Evolutionary conservation across 164 flowering plant genomes (phyloP).

Genomic region (Sextonia rubra): DNA sequence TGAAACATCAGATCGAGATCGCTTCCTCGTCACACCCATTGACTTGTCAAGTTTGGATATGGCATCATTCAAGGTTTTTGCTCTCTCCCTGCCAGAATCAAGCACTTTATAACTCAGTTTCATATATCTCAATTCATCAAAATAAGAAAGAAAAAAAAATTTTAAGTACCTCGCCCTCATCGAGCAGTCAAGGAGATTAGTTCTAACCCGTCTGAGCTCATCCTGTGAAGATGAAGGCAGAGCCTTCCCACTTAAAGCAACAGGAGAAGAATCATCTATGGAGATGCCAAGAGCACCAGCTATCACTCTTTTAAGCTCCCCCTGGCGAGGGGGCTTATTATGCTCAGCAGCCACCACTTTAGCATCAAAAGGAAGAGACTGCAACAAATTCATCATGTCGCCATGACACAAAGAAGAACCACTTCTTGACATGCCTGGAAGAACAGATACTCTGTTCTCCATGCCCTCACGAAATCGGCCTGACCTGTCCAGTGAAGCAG

Average conservation of each 20-base stretch:
- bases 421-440: slow-evolving; percentile 34
- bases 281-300: slow-evolving; percentile 52
- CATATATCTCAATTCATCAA: slow-evolving; percentile 2
- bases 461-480: slow-evolving; percentile 65
- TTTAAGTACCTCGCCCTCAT: slow-evolving; percentile 57
- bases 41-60: slow-evolving; percentile 54
- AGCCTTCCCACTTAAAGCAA: slow-evolving; percentile 46
- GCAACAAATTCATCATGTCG: slow-evolving; percentile 53
- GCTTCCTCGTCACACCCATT: slow-evolving; percentile 54
- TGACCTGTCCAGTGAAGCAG: slow-evolving; percentile 58
- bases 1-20: slow-evolving; percentile 61
- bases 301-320: slow-evolving; percentile 46
- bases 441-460: slow-evolving; percentile 55
- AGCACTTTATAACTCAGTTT: background rate
- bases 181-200: slow-evolving; percentile 44
- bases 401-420: slow-evolving; percentile 38
- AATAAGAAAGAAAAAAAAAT: background rate
- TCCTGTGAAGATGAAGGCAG: slow-evolving; percentile 41
- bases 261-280: slow-evolving; percentile 46
- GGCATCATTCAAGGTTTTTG: slow-evolving; percentile 46
- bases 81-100: slow-evolving; percentile 50
- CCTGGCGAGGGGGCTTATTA: slow-evolving; percentile 55
- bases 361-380: slow-evolving; percentile 53
- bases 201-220: slow-evolving; percentile 56
- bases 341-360: slow-evolving; percentile 50